Conservation (phyloP, 441 rosid genomes). For the Syzygium syzygioides region DNA sequence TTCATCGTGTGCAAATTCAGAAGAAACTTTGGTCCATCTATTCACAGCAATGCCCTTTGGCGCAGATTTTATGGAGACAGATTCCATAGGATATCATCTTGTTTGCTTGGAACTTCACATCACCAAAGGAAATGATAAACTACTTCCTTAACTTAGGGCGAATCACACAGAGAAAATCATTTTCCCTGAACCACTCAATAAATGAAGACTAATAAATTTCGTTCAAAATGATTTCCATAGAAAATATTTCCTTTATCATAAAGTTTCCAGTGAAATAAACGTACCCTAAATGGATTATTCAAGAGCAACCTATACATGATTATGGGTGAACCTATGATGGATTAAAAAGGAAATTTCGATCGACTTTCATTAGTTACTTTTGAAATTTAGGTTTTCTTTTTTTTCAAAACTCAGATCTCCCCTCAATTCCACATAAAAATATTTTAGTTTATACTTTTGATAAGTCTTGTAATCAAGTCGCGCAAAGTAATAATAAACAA, state of each 20-base stretch:
- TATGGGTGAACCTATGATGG: background rate
- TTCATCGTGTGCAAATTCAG: too few species aligned
- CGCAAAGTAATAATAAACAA: background rate
- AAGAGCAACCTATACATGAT: fast-evolving
- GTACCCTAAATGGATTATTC: background rate
- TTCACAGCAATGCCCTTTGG: too few species aligned
- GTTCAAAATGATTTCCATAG: background rate
- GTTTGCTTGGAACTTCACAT: too few species aligned
- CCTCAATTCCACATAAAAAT: background rate
- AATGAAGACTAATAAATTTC: background rate
- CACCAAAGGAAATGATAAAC: too few species aligned
- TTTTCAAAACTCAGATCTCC: background rate
- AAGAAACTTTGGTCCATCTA: too few species aligned
- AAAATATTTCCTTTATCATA: background rate
- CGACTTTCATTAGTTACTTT: fast-evolving
- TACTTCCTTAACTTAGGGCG: too few species aligned
- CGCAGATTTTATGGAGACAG: too few species aligned
- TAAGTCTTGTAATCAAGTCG: background rate
- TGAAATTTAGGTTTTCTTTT: background rate
- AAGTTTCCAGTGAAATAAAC: background rate
- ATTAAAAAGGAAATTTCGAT: background rate
- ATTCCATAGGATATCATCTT: too few species aligned
- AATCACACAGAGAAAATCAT: too few species aligned
- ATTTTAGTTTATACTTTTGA: background rate
- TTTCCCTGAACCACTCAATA: background rate